phyloP scores from a whole-genome alignment of 225 moss, liverwort and hornwort species.

The Marchantia polymorpha region DNA sequence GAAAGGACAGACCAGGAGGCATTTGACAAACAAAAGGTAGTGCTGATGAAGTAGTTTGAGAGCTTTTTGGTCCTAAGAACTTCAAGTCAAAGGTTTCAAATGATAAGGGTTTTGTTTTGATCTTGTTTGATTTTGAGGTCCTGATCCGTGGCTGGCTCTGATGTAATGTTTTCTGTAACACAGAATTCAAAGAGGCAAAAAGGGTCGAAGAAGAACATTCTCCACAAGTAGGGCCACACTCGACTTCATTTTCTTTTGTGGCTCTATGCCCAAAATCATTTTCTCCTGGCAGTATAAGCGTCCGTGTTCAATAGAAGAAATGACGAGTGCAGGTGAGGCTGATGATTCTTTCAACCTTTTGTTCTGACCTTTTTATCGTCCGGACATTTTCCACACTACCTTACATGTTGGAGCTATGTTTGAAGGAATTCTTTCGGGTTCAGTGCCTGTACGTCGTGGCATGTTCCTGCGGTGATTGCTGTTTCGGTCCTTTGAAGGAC shows the following conservation, averaged over 20 bases:
- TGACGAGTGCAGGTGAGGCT: background rate
- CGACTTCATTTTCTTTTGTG: background rate
- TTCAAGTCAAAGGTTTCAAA: background rate
- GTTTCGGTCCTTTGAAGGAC: background rate
- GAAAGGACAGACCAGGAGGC: constrained; percentile 67
- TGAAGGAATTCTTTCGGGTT: background rate
- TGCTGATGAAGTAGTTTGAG: background rate
- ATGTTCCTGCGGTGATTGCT: background rate
- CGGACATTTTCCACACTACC: background rate
- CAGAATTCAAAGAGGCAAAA: constrained; percentile 67
- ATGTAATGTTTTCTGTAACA: constrained; percentile 6
- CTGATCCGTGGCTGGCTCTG: background rate
- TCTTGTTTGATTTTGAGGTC: background rate
- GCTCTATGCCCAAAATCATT: background rate
- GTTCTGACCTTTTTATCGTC: background rate
- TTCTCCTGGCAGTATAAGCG: too few species aligned
- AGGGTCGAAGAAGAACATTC: constrained; percentile 59
- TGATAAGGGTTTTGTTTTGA: background rate
- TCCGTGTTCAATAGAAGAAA: background rate
- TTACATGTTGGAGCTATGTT: background rate
- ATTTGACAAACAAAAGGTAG: constrained; percentile 60
- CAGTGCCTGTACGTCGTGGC: too few species aligned
- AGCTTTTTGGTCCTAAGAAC: background rate
- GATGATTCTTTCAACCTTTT: background rate
- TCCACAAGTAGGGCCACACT: constrained; percentile 59